Evolutionary conservation across 306 rosid genomes (phyloP), one percentile per base, ranked within the genome.

Genomic region (Rosa persica): DNA sequence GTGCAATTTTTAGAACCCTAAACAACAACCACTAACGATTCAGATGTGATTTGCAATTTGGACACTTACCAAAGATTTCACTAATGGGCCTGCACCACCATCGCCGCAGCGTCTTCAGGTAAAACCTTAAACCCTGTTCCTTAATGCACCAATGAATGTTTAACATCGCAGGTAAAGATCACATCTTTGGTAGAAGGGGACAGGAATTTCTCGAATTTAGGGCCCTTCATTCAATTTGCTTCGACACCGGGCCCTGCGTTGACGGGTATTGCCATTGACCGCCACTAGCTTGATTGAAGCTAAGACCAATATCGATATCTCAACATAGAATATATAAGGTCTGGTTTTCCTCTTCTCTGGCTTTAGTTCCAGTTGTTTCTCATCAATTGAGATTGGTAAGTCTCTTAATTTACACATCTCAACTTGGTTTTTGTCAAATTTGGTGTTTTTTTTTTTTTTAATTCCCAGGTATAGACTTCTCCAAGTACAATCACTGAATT

Each of bases 91-190:
- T 52, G 58, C 60, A 20, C 46, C 11, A 8, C 11, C 11, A 7
- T 42, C 74, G 51, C 5, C 17, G 76, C 22, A 12, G 67, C 84
- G 15, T 61, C 67, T 27, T 61, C 67, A 12, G 67, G 40, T 61
- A 55, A 47, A 34, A 70, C 68, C 66, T 54, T 51, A 51, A 57
- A 57, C 15, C 34, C 34, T 57, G 3, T 10, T 57, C 34, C 30
- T 10, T 8, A 22, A 20, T 55, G 27, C 61, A 55, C 61, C 11
- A 22, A n/a, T n/a, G n/a, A 55, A n/a, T 55, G 5, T 22, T 22
- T 4, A 47, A 54, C 2, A 7, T 20, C 8, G 25, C 60, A 20
- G 25, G 60, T 20, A 54, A 54, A 54, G 11, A 2, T 54, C 25
- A 6, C 60, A 19, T 54, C 12, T 6, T 52, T 52, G 20, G 52